Percentiles rank a stretch among this genome's conserved stretches.
These are phyloP conservation scores for Annulohypoxylon bovei DNA, from an alignment of 495 filamentous ascomycete species.

Conservation along the genomic window DNA sequence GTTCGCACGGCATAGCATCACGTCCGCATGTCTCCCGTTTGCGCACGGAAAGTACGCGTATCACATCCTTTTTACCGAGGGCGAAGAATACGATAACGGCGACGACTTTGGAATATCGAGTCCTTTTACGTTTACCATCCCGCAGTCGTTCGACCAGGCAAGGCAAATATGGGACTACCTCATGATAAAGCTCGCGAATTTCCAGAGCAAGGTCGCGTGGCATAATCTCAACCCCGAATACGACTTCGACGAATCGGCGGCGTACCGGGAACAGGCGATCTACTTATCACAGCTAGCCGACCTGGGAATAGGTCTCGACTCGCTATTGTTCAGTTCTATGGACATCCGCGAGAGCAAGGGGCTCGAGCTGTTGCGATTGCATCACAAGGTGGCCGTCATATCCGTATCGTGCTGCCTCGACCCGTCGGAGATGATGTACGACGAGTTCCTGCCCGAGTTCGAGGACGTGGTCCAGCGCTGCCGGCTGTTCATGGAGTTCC, in stretches of 20 bases:
- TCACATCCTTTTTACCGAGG: slow-evolving; percentile 40
- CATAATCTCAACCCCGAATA: slow-evolving; percentile 36
- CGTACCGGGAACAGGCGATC: slow-evolving; percentile 30
- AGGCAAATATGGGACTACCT: slow-evolving; percentile 34
- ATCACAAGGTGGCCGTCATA: slow-evolving; percentile 25
- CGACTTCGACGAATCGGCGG: slow-evolving; percentile 35
- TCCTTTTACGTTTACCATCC: slow-evolving; percentile 28
- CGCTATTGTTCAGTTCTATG: slow-evolving; percentile 17
- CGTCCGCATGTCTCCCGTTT: slow-evolving; percentile 35
- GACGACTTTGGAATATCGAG: slow-evolving; percentile 14
- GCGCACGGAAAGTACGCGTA: slow-evolving; percentile 41
- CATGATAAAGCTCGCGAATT: slow-evolving; percentile 30
- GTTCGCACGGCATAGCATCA: slow-evolving; percentile 39
- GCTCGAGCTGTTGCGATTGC: slow-evolving; percentile 37
- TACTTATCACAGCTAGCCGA: slow-evolving; percentile 29
- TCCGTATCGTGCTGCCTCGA: slow-evolving; percentile 39
- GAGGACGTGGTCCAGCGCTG: slow-evolving; percentile 36
- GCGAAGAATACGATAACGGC: slow-evolving; percentile 23
- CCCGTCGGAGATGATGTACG: slow-evolving; percentile 41
- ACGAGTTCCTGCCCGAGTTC: slow-evolving; percentile 37
- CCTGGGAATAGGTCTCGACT: slow-evolving; percentile 30
- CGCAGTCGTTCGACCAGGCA: slow-evolving; percentile 34
- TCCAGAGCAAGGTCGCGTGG: slow-evolving; percentile 35
- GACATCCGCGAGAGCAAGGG: slow-evolving; percentile 28
- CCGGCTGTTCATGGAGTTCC: slow-evolving; percentile 22